Evolutionary conservation across 2,329 filamentous ascomycete species (phyloP).

Genomic region (Neopestalotiopsis sp.): DNA sequence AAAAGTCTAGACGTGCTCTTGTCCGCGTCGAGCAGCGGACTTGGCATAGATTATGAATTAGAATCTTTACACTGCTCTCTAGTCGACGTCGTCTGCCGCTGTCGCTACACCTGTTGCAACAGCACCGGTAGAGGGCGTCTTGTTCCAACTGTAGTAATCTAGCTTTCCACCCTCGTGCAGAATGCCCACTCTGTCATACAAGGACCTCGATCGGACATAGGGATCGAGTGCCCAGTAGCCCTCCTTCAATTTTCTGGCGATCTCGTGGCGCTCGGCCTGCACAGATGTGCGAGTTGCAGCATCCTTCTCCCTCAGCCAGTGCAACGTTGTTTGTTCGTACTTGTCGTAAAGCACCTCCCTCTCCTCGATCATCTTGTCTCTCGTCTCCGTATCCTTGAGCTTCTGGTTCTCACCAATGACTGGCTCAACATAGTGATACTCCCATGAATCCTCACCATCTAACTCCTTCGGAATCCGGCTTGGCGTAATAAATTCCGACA

Average conservation of each 20-base stretch:
- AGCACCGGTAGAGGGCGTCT: constrained; percentile 27
- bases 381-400: constrained; percentile 70
- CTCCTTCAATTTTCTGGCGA: constrained; percentile 68
- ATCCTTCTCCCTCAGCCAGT: constrained; percentile 70
- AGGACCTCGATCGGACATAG: constrained; percentile 79
- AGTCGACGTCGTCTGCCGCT: constrained; percentile 52
- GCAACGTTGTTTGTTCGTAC: constrained; percentile 75
- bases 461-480: constrained; percentile 80
- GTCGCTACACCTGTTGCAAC: constrained; percentile 35
- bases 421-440: constrained; percentile 83
- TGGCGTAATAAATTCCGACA: constrained; percentile 76
- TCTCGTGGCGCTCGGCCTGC: constrained; percentile 60
- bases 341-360: constrained; percentile 70
- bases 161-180: constrained; percentile 71
- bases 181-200: constrained; percentile 83
- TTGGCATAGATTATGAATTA: background rate
- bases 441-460: constrained; percentile 84
- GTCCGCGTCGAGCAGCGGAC: background rate
- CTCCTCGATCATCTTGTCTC: constrained; percentile 66
- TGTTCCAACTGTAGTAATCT: constrained; percentile 65
- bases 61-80: constrained; percentile 20
- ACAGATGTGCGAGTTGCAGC: constrained; percentile 51
- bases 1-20: background rate
- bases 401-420: constrained; percentile 74
- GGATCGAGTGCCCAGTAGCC: constrained; percentile 93